Evolutionary conservation across 345 rosid species (phyloP), one percentile per base, ranked within the genome.

Genomic region (Toxicodendron radicans): DNA sequence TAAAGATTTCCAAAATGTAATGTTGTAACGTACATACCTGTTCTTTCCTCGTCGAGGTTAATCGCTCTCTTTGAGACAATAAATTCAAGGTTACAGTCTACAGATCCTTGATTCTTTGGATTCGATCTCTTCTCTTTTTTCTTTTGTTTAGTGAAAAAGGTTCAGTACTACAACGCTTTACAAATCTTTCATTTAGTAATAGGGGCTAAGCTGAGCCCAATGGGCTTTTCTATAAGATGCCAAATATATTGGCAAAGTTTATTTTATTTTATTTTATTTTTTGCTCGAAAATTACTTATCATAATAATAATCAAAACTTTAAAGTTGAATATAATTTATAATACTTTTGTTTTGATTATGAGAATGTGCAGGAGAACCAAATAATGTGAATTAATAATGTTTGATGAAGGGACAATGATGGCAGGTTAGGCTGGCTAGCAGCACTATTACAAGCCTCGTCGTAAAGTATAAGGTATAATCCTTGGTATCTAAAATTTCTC

Each of bases 1-100:
- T 18, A 6, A n/a, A 3, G 27, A 32, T 18, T 53, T 68, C 17
- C 7, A 23, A 32, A 33, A 27, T 16, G 23, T 7, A 30, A 51
- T 10, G 4, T 32, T 13, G 73, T 9, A 41, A 27, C 9, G 62
- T 1, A 41, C 17, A 58, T 46, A 59, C 74, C 74, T 30, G 48
- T 35, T 13, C n/a, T 59, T 59, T 45, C 38, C 59, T 71, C 57
- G 57, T 58, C 66, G 57, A 45, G 13, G 74, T 11, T 45, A 18
- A 45, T 59, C 58, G 27, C 9, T 58, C 4, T 46, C 41, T 45
- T 45, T 12, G 23, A 32, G 58, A 59, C 57, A 66, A 49, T 24
- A 14, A 66, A 66, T 27, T 66, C 14, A 21, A 30, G n/a, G 23
- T 71, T 27, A 58, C 66, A 48, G 56, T 71, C 60, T 18, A 18